Conservation (phyloP, 2,329 filamentous ascomycete genomes). For the Aureobasidium sp. region DNA sequence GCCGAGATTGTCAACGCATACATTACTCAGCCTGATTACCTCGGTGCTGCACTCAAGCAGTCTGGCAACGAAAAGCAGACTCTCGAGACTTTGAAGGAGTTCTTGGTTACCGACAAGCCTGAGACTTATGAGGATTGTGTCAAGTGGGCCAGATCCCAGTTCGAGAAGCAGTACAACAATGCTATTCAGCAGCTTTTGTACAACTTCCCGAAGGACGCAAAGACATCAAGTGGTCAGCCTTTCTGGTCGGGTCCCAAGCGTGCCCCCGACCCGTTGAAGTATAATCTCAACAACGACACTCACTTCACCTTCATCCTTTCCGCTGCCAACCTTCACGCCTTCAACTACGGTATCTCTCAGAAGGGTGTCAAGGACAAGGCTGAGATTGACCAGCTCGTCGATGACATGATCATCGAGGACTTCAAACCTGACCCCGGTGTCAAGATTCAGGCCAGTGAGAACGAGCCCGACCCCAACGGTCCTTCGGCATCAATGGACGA, state of each 20-base stretch:
- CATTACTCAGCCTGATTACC: constrained; percentile 81
- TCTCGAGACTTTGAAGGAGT: constrained; percentile 81
- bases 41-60: constrained; percentile 80
- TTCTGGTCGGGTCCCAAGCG: constrained; percentile 99
- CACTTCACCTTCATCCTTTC: constrained; percentile 84
- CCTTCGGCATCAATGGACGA: constrained; percentile 52
- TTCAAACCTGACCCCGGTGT: constrained; percentile 84
- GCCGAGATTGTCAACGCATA: constrained; percentile 88
- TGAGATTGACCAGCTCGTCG: constrained; percentile 70
- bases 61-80: constrained; percentile 93
- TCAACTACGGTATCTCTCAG: constrained; percentile 96
- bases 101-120: constrained; percentile 83
- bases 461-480: constrained; percentile 86
- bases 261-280: constrained; percentile 83
- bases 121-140: constrained; percentile 93
- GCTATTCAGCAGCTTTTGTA: constrained; percentile 89
- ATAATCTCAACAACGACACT: constrained; percentile 73
- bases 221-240: constrained; percentile 75
- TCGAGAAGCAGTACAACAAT: constrained; percentile 96
- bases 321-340: constrained; percentile 86
- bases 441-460: constrained; percentile 95
- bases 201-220: constrained; percentile 94
- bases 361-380: constrained; percentile 57
- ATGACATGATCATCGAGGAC: constrained; percentile 91
- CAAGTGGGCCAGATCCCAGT: constrained; percentile 85